Evolutionary conservation across 2,329 filamentous ascomycete species (phyloP), one percentile per base, ranked within the genome.

Genomic region (Pseudogymnoascus verrucosus): DNA sequence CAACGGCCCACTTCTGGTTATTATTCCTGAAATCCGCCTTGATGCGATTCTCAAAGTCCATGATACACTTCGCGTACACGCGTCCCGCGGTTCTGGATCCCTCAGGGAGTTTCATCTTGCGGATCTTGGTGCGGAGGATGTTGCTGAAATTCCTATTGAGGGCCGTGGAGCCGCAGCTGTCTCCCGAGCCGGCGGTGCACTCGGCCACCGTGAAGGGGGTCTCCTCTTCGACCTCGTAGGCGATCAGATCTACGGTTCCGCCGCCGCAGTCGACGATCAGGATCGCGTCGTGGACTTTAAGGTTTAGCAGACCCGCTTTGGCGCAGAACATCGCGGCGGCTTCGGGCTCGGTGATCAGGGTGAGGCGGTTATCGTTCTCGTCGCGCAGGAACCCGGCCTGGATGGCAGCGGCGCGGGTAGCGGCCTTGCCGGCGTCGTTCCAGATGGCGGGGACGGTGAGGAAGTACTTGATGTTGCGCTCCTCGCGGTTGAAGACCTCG

Each of bases 1-100:
- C 95, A 19, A 98, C 93, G 51, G 95, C 95, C 95, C 95, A 98
- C 77, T 98, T 98, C 77, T 98, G 93, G 60, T 93, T 93, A 76
- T 97, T 98, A 80, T 98, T 98, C 68, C 95, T 87, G 88, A 99
- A 99, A 77, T 98, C 95, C 60, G 95, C 95, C 83, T 99, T 99
- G 84, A 99, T 97, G 76, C 95, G 84, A 84, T 98, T 98, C 81
- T 99, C 95, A 72, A 99, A 99, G 78, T 99, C 95, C 93, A 98
- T 98, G 78, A 99, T 98, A 76, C 93, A 98, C 80, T 98, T 98
- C 69, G 93, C 93, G 76, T 98, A 98, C 63, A 99, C 95, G 77
- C 93, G 92, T 47, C 93, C 93, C n/a, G 95, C 93, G 2, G 92
- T 98, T 79, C 93, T 96, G 70, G 93, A 97, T 57, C 93, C 93